phyloP scores from a whole-genome alignment of 192 early-diverging fungal species.

The Rhizophagus sp. region DNA sequence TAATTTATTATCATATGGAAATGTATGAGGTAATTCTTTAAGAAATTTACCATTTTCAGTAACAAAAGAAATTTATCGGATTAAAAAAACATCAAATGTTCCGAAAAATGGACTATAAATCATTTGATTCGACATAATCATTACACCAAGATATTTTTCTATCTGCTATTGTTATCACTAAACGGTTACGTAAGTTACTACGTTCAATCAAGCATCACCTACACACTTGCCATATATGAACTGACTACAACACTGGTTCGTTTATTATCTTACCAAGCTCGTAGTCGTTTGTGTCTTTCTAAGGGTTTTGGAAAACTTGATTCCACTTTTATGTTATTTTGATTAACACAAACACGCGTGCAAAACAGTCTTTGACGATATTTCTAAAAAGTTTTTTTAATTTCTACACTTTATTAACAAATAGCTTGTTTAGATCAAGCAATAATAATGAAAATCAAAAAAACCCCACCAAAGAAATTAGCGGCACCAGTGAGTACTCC shows the following conservation, averaged over 20 bases:
- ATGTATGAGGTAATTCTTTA: too few species aligned
- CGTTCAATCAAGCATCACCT: not conserved
- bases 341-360: constrained; percentile 13
- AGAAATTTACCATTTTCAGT: too few species aligned
- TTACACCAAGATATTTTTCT: not conserved
- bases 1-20: too few species aligned
- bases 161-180: not conserved
- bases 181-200: not conserved
- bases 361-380: constrained; percentile 7
- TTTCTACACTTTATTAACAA: not conserved
- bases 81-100: not conserved
- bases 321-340: not conserved
- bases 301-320: constrained; percentile 17
- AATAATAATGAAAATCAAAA: constrained; percentile 31
- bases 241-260: not conserved
- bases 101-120: not conserved
- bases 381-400: constrained; percentile 1
- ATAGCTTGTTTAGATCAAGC: constrained; percentile 15
- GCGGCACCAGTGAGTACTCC: constrained; percentile 17
- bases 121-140: not conserved
- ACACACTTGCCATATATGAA: not conserved
- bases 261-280: not conserved
- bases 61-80: not conserved
- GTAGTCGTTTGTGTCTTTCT: not conserved
- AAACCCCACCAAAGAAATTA: constrained; percentile 31